Evolutionary conservation across 306 rosid genomes (phyloP), one percentile per base, ranked within the genome.

Genomic region (Vicia faba): DNA sequence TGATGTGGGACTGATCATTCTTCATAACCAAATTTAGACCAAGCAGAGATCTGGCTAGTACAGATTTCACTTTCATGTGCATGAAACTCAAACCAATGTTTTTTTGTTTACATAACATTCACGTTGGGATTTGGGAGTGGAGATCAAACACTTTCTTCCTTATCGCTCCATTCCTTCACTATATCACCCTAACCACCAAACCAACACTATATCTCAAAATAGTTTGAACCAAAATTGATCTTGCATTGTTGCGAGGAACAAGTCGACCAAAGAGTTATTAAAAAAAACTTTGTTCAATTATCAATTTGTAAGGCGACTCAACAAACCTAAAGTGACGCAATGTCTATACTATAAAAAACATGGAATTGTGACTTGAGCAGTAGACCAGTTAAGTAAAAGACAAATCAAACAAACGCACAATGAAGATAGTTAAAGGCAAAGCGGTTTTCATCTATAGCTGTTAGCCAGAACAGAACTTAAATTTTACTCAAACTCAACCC

Each of bases 371-470:
- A 49, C 18, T 49, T 3, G 28, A 48, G 11, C 12, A 15, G 11
- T 8, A 5, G 11, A 18, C 6, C 7, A 49, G 58, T 11, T 4
- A 19, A 51, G 38, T 31, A 31, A 31, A 7, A 31, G 36, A 20
- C 23, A 20, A 20, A 20, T 20, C 23, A 20, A 20, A 20, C 23
- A 20, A 20, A 20, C 2, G 23, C 23, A 20, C 2, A 1, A 20
- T 20, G 23, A 20, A 31, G 36, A 70, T 18, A 41, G 29, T n/a
- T 56, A 29, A 66, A 39, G 48, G 16, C n/a, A 19, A 64, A 66
- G 3, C 9, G 33, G 25, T 25, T 36, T 16, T 16, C 49, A 49
- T 36, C 5, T 5, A 67, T 16, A 69, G 15, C 40, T 11, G 39
- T 7, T 51, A 10, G 28, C 31, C 8, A 20, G 2, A 51, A 4